phyloP scores from a whole-genome alignment of 495 filamentous ascomycete species.

The Trichocladium uniseriatum region DNA sequence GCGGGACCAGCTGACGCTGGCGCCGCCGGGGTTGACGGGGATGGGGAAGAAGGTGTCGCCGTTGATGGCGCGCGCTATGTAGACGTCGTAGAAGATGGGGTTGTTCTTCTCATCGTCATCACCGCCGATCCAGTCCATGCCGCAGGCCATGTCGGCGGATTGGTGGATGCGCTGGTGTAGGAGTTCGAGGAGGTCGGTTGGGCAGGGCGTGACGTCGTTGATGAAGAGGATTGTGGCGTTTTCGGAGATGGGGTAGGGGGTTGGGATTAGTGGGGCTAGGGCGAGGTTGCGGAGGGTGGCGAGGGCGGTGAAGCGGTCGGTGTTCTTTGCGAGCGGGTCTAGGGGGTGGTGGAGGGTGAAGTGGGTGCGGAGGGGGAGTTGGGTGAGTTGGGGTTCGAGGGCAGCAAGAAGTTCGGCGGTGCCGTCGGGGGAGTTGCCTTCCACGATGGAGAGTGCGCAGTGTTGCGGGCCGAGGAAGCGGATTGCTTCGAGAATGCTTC shows the following conservation, averaged over 20 bases:
- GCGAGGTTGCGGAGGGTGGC: slow-evolving; percentile 40
- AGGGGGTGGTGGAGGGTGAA: slow-evolving; percentile 28
- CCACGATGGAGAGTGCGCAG: slow-evolving; percentile 43
- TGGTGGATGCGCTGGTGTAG: slow-evolving; percentile 35
- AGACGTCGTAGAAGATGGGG: slow-evolving; percentile 43
- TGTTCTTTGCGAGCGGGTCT: slow-evolving; percentile 24
- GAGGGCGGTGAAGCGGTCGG: slow-evolving; percentile 31
- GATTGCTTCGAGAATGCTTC: slow-evolving; percentile 37
- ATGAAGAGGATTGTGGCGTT: slow-evolving; percentile 40
- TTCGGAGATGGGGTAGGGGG: slow-evolving; percentile 1
- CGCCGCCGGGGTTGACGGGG: slow-evolving; percentile 11
- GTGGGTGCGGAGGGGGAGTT: slow-evolving; percentile 29
- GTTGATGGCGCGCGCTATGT: slow-evolving; percentile 40
- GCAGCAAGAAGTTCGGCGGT: slow-evolving; percentile 38
- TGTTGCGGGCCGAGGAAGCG: slow-evolving; percentile 37
- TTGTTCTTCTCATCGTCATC: too few relatives aligned
- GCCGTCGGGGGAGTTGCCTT: slow-evolving; percentile 42
- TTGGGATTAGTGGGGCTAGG: slow-evolving; percentile 29
- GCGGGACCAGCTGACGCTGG: slow-evolving; percentile 30
- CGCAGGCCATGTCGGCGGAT: slow-evolving; percentile 44
- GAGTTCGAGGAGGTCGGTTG: slow-evolving; percentile 45
- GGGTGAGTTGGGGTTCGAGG: slow-evolving; percentile 25
- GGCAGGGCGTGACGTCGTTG: slow-evolving; percentile 41
- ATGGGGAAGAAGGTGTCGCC: slow-evolving; percentile 45
- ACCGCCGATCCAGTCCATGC: slow-evolving; percentile 44